phyloP scores from a whole-genome alignment of 2,329 filamentous ascomycete species.

The Scedosporium dehoogii region DNA sequence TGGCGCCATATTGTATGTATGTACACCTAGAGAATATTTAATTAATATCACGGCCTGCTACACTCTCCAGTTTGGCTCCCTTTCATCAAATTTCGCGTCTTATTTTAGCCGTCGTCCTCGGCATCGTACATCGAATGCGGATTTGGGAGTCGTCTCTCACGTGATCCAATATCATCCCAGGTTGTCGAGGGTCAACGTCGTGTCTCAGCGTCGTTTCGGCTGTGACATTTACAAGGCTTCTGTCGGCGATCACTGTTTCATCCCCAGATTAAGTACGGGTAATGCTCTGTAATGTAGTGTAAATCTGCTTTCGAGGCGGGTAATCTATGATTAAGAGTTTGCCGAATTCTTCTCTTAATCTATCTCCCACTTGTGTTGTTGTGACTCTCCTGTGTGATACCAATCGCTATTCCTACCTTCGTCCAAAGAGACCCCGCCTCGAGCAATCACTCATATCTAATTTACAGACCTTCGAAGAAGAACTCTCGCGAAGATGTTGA shows the following conservation, averaged over 20 bases:
- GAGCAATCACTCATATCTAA: too few species aligned
- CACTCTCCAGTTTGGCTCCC: neutral
- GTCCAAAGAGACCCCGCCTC: neutral
- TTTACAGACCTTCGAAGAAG: too few species aligned
- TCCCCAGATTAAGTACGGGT: neutral
- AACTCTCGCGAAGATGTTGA: too few species aligned
- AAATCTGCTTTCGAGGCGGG: neutral
- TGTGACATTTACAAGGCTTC: neutral
- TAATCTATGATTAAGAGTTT: neutral
- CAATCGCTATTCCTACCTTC: neutral
- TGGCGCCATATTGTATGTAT: neutral
- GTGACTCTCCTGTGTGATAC: neutral
- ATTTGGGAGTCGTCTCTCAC: neutral
- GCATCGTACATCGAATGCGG: neutral
- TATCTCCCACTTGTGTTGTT: neutral
- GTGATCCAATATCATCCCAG: neutral
- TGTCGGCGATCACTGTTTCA: conserved; percentile 4
- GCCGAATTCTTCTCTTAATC: neutral
- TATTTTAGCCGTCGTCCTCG: neutral
- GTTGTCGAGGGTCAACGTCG: neutral
- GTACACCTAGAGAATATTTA: neutral
- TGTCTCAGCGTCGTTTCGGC: conserved; percentile 7
- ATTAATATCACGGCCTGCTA: neutral
- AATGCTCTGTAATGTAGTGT: neutral
- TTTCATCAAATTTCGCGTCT: neutral